These are phyloP conservation scores for Adansonia digitata DNA, from an alignment of 345 rosid genomes.

Conservation along the genomic window DNA sequence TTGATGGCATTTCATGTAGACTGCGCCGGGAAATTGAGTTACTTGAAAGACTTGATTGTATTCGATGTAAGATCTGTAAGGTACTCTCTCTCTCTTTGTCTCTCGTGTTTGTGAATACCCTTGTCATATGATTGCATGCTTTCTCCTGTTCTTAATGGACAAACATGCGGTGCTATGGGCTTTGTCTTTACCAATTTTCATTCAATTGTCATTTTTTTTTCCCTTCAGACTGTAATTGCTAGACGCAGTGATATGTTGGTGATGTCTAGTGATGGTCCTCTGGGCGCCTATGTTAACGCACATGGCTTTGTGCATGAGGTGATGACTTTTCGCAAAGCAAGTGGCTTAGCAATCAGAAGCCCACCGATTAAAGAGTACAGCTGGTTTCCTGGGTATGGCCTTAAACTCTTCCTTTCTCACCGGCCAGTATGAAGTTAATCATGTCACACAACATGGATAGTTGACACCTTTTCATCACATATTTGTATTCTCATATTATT, in stretches of 20 bases:
- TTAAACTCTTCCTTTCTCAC: not conserved
- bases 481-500: not conserved
- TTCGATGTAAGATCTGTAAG: slow-evolving; percentile 79
- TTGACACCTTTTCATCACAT: not conserved
- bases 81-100: slow-evolving; percentile 28
- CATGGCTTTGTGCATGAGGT: slow-evolving; percentile 71
- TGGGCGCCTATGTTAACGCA: slow-evolving; percentile 85
- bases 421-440: not conserved
- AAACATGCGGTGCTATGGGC: not conserved
- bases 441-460: not conserved
- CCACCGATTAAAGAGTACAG: slow-evolving; percentile 54
- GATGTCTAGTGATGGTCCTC: slow-evolving; percentile 95
- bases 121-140: not conserved
- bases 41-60: slow-evolving; percentile 59
- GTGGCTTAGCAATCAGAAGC: slow-evolving; percentile 54
- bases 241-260: slow-evolving; percentile 90
- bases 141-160: not conserved
- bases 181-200: not conserved
- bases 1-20: slow-evolving; percentile 80
- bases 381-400: slow-evolving; percentile 96
- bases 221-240: slow-evolving; percentile 61
- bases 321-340: slow-evolving; percentile 65
- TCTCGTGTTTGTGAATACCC: not conserved
- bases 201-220: not conserved
- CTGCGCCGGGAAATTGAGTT: slow-evolving; percentile 78